Conservation (phyloP, 805 yeast genomes). For the Wickerhamiella dianesei region DNA sequence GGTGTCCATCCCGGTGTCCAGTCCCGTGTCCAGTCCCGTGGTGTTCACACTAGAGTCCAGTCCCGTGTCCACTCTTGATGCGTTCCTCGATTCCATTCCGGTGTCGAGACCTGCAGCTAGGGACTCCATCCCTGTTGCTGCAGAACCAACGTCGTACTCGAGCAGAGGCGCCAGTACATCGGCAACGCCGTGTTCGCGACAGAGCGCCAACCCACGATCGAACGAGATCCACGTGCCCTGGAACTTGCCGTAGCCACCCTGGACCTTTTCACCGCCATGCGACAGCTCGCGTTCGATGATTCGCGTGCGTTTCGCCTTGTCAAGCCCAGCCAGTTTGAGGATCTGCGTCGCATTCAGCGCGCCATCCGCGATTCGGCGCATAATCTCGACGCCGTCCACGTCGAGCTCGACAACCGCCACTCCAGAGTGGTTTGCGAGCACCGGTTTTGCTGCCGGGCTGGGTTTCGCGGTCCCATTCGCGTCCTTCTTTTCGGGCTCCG, state of each 20-base stretch:
- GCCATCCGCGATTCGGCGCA: constrained; percentile 51
- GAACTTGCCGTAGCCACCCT: constrained; percentile 62
- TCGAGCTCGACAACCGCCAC: constrained; percentile 48
- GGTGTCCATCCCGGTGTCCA: too few relatives aligned
- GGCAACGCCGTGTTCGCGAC: constrained; percentile 45
- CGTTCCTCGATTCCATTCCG: too few relatives aligned
- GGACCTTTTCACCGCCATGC: constrained; percentile 51
- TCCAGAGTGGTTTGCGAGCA: constrained; percentile 47
- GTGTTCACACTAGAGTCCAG: too few relatives aligned
- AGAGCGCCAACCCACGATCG: constrained; percentile 43
- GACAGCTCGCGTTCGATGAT: constrained; percentile 51
- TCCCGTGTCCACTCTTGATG: too few relatives aligned
- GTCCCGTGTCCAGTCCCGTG: too few relatives aligned
- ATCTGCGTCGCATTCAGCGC: constrained; percentile 64
- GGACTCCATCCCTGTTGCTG: too few relatives aligned
- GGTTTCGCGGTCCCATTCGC: too few relatives aligned
- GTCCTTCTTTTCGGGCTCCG: too few relatives aligned
- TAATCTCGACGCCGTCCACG: constrained; percentile 47
- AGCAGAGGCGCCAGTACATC: constrained; percentile 40
- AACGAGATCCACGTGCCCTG: constrained; percentile 61
- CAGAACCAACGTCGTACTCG: constrained; percentile 29
- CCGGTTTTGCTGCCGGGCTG: too few relatives aligned
- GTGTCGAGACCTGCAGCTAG: too few relatives aligned
- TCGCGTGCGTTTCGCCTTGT: constrained; percentile 49
- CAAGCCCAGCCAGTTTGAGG: constrained; percentile 52